Percentiles rank a stretch among this genome's conserved stretches.
These are phyloP conservation scores for Funneliformis caledonium DNA, from an alignment of 371 early-diverging fungal species.

Conservation along the genomic window DNA sequence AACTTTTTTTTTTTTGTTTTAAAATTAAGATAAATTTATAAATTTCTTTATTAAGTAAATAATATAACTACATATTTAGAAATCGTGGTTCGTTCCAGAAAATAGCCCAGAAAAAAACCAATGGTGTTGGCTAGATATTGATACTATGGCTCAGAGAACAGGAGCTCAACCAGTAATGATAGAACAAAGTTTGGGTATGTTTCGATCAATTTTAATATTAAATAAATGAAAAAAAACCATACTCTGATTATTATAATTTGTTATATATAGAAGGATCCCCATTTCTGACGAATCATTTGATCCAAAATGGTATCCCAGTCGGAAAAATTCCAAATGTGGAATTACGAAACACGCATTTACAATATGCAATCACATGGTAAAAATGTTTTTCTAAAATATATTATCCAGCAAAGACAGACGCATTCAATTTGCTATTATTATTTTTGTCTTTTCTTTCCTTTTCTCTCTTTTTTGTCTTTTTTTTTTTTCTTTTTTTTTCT, in stretches of 20 bases:
- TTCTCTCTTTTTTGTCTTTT: too few relatives aligned
- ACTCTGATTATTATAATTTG: slow-evolving; percentile 34
- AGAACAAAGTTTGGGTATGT: slow-evolving; percentile 70
- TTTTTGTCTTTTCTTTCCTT: neutral
- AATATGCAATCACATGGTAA: slow-evolving; percentile 91
- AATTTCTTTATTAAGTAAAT: neutral
- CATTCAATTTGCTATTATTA: neutral
- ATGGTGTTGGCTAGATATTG: slow-evolving; percentile 86
- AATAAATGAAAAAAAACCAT: neutral
- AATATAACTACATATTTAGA: slow-evolving; percentile 11
- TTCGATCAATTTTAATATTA: neutral
- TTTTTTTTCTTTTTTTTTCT: too few relatives aligned
- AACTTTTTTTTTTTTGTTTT: neutral
- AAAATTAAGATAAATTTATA: neutral
- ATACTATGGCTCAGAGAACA: slow-evolving; percentile 70
- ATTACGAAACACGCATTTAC: slow-evolving; percentile 83
- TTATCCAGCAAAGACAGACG: neutral
- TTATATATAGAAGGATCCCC: slow-evolving; percentile 47
- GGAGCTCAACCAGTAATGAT: slow-evolving; percentile 73
- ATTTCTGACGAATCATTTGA: slow-evolving; percentile 52
- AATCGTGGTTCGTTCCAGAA: slow-evolving; percentile 51
- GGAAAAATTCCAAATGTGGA: slow-evolving; percentile 73
- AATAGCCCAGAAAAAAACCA: slow-evolving; percentile 67
- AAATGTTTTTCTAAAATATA: slow-evolving; percentile 5
- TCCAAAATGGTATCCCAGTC: slow-evolving; percentile 71